phyloP scores from a whole-genome alignment of 2,329 filamentous ascomycete species.

The Pseudocercospora cruenta region DNA sequence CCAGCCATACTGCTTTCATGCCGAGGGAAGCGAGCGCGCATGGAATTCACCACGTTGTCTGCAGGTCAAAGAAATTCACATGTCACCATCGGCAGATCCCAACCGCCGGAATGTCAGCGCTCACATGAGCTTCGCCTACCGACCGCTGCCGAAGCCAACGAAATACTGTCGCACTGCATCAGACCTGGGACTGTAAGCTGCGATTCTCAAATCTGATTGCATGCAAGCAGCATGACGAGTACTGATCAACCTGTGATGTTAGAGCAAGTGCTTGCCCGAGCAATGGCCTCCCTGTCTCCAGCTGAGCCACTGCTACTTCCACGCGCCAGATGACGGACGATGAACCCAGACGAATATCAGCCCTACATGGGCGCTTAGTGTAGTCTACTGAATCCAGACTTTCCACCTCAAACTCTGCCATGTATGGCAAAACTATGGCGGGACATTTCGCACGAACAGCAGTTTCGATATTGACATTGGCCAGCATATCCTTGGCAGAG shows the following conservation, averaged over 20 bases:
- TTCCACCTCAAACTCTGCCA: not conserved
- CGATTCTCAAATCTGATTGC: not conserved
- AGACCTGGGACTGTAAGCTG: not conserved
- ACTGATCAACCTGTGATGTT: not conserved
- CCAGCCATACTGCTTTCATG: slow-evolving; percentile 1
- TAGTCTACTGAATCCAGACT: not conserved
- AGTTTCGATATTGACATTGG: not conserved
- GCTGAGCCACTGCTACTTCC: not conserved
- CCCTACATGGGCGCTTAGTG: not conserved
- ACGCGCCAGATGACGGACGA: not conserved
- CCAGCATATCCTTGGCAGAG: not conserved
- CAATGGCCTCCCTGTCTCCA: not conserved
- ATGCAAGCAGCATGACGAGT: not conserved
- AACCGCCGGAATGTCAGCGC: not conserved
- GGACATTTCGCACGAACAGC: not conserved
- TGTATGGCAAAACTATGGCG: not conserved
- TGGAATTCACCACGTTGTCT: not conserved
- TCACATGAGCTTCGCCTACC: slow-evolving; percentile 1
- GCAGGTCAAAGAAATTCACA: not conserved
- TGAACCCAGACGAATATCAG: not conserved
- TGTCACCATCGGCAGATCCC: slow-evolving; percentile 1
- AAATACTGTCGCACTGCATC: not conserved
- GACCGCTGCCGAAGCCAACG: not conserved
- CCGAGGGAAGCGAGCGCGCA: not conserved
- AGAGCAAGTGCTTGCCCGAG: not conserved